These are phyloP conservation scores for Chaetomium sp. DNA, from an alignment of 2,329 filamentous ascomycete genomes.

Conservation along the genomic window DNA sequence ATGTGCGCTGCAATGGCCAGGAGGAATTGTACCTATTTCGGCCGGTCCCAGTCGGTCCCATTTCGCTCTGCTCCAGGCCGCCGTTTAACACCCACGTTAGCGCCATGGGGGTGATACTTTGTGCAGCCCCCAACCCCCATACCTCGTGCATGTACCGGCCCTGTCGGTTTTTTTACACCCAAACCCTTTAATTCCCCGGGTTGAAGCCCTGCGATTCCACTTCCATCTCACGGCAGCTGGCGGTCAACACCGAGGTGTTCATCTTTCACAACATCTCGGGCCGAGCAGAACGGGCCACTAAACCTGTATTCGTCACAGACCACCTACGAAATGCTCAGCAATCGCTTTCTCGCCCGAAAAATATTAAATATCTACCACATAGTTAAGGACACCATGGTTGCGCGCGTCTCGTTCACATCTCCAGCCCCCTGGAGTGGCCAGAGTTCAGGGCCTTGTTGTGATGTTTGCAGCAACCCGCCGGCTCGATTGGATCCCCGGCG, in stretches of 20 bases:
- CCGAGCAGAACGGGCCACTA: no score
- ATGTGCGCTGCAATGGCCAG: constrained; percentile 11
- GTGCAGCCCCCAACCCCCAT: constrained; percentile 1
- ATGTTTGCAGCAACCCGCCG: not conserved
- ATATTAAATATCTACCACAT: no score
- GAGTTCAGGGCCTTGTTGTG: not conserved
- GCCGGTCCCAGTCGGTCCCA: no score
- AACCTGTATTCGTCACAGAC: no score
- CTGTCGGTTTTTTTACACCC: not conserved
- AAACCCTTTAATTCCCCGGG: constrained; percentile 17
- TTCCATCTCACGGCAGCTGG: no score
- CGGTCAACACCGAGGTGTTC: no score
- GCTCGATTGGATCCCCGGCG: not conserved
- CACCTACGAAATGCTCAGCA: no score
- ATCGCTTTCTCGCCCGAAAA: no score
- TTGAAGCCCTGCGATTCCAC: not conserved
- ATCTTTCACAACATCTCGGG: no score
- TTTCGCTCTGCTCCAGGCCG: constrained; percentile 1
- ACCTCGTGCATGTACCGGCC: constrained; percentile 6
- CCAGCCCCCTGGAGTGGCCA: not conserved
- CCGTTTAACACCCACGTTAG: constrained; percentile 9
- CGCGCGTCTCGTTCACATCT: no score
- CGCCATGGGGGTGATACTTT: constrained; percentile 11
- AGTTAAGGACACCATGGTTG: no score
- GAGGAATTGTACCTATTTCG: constrained; percentile 8